phyloP scores from a whole-genome alignment of 2,329 filamentous ascomycete species.

The Fusarium musae region DNA sequence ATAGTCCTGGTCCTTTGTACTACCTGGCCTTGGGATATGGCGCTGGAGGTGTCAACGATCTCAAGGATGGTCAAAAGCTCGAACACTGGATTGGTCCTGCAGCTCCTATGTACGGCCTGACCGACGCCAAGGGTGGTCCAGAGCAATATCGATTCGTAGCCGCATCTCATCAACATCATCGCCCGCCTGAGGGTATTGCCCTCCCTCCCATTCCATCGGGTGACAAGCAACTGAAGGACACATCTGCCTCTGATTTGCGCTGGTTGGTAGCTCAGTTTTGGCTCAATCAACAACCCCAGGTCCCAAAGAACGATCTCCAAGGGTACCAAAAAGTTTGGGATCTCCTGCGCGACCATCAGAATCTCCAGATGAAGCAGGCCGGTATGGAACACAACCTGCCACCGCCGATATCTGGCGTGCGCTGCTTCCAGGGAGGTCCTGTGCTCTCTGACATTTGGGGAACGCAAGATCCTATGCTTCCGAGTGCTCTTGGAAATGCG shows the following conservation, averaged over 20 bases:
- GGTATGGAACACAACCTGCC: neutral
- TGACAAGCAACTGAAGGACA: neutral
- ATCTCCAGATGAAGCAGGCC: neutral
- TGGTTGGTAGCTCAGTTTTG: accelerated
- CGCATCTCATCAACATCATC: neutral
- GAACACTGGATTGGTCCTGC: constrained; percentile 42
- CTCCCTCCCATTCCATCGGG: neutral
- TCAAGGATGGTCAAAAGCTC: constrained; percentile 31
- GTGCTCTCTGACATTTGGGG: neutral
- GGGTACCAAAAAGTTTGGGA: neutral
- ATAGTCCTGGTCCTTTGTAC: constrained; percentile 46
- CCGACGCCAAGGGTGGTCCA: neutral
- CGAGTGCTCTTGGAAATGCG: neutral
- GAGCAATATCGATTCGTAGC: neutral
- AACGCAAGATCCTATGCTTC: neutral
- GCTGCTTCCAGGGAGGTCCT: constrained; percentile 10
- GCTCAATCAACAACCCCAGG: neutral
- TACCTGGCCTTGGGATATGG: constrained; percentile 49
- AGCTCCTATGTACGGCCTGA: constrained; percentile 23
- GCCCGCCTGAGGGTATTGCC: constrained; percentile 7
- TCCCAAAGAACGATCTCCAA: neutral
- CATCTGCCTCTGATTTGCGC: neutral
- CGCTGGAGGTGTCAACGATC: constrained; percentile 37
- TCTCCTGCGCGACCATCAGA: neutral
- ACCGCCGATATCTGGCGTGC: neutral